Percentiles rank a stretch among this genome's conserved stretches.
Evolutionary conservation across 352 stramenopile genomes (phyloP).

Genomic region (Phytophthora hibernalis): DNA sequence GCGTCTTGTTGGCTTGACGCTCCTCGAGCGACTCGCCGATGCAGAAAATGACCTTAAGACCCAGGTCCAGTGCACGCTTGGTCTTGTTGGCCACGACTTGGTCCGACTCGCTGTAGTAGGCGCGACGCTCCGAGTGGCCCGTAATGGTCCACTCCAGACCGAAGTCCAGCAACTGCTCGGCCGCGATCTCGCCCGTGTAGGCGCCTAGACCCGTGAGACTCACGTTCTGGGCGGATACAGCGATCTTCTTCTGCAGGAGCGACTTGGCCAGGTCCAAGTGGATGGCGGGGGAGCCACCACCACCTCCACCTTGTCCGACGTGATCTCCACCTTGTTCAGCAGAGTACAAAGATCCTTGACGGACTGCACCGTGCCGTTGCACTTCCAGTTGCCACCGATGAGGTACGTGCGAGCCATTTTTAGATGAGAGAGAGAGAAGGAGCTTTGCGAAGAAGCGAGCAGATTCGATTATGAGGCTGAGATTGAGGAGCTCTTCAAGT

Average conservation of each 20-base stretch:
- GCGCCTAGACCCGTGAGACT: constrained; percentile 89
- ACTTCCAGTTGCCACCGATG: constrained; percentile 62
- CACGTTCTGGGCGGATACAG: constrained; percentile 82
- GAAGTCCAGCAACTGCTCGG: constrained; percentile 88
- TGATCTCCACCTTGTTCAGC: constrained; percentile 78
- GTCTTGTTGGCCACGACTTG: constrained; percentile 92
- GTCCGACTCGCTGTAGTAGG: constrained; percentile 89
- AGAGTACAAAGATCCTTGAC: constrained; percentile 87
- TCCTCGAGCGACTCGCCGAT: constrained; percentile 94
- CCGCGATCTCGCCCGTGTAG: constrained; percentile 93
- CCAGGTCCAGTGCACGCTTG: constrained; percentile 81
- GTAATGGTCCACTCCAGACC: constrained; percentile 72
- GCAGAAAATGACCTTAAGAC: constrained; percentile 94
- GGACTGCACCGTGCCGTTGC: constrained; percentile 82
- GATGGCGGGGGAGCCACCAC: constrained; percentile 73
- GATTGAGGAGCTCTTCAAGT: neutral
- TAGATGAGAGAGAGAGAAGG: neutral
- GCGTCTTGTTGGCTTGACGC: constrained; percentile 84
- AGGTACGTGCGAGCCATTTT: constrained; percentile 50
- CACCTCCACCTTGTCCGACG: constrained; percentile 75
- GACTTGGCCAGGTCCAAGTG: constrained; percentile 61
- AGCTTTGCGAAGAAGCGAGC: constrained; percentile 7
- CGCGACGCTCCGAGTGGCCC: constrained; percentile 90
- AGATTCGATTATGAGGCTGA: constrained; percentile 23
- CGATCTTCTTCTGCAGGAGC: constrained; percentile 71